phyloP scores from a whole-genome alignment of 176 grass and related monocot genomes.

The Bromus sterilis region DNA sequence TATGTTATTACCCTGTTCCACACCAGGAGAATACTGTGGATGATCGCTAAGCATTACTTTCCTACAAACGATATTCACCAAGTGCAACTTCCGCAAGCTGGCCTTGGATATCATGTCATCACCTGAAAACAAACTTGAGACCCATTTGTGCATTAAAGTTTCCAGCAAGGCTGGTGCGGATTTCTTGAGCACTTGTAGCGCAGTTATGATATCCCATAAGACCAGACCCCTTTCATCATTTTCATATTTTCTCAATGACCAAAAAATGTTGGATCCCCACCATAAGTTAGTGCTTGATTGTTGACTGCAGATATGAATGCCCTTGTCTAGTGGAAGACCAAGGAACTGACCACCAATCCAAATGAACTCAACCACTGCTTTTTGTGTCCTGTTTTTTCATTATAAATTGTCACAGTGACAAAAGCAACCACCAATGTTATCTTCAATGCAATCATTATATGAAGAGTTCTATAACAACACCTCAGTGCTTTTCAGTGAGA shows the following conservation, averaged over 20 bases:
- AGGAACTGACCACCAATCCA: constrained; percentile 60
- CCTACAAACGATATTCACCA: constrained; percentile 71
- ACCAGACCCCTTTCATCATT: constrained; percentile 37
- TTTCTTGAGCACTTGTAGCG: constrained; percentile 43
- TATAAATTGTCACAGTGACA: constrained; percentile 1
- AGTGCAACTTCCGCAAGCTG: constrained; percentile 57
- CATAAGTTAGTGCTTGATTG: constrained; percentile 23
- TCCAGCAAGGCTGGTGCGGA: constrained; percentile 39
- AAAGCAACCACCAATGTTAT: not conserved
- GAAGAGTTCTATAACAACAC: not conserved
- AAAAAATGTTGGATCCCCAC: constrained; percentile 67
- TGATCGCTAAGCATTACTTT: constrained; percentile 42
- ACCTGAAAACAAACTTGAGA: constrained; percentile 41
- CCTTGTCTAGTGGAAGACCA: constrained; percentile 47
- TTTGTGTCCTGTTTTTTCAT: constrained; percentile 19
- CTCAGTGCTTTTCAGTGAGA: not conserved
- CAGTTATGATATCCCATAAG: constrained; percentile 64
- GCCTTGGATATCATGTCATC: constrained; percentile 31
- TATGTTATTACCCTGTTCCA: not conserved
- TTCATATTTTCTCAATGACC: constrained; percentile 59
- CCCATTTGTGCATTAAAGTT: constrained; percentile 48
- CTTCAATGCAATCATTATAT: not conserved
- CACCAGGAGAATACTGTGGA: not conserved
- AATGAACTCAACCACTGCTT: constrained; percentile 35
- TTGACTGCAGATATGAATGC: constrained; percentile 1